Percentiles rank a stretch among this genome's conserved stretches.
phyloP scores from a whole-genome alignment of 2,329 filamentous ascomycete genomes.

The Ophiostoma perfectum region DNA sequence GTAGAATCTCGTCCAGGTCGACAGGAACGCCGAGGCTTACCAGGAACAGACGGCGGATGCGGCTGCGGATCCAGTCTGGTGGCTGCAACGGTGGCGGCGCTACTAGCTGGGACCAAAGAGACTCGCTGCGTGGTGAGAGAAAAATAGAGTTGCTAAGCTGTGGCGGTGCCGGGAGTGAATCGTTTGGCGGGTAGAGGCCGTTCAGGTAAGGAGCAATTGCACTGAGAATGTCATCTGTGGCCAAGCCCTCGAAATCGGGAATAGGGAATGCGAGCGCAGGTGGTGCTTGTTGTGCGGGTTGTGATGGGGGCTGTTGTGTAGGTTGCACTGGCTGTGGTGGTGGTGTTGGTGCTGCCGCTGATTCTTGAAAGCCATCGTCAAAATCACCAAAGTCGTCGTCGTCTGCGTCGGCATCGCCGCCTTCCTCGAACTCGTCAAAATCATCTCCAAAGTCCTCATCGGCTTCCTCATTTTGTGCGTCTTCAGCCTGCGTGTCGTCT shows the following conservation, averaged over 20 bases:
- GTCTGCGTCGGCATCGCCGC: slow-evolving; percentile 46
- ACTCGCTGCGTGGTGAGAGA: slow-evolving; percentile 77
- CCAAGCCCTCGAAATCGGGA: slow-evolving; percentile 60
- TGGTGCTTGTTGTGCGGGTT: slow-evolving; percentile 30
- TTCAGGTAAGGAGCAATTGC: slow-evolving; percentile 62
- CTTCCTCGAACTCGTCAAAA: slow-evolving; percentile 59
- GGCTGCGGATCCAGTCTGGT: slow-evolving; percentile 95
- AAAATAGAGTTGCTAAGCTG: slow-evolving; percentile 61
- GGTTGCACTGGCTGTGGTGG: slow-evolving; percentile 27
- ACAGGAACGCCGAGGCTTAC: slow-evolving; percentile 94
- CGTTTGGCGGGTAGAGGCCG: slow-evolving; percentile 57
- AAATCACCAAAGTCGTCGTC: slow-evolving; percentile 61
- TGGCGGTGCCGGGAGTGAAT: slow-evolving; percentile 47
- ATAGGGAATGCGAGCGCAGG: slow-evolving; percentile 41
- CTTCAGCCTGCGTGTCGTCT: slow-evolving; percentile 12
- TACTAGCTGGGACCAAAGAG: slow-evolving; percentile 93
- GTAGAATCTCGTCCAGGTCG: slow-evolving; percentile 93
- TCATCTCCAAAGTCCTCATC: slow-evolving; percentile 54
- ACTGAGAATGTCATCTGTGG: slow-evolving; percentile 54
- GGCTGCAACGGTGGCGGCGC: slow-evolving; percentile 91
- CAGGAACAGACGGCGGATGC: slow-evolving; percentile 88
- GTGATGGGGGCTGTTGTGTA: slow-evolving; percentile 29
- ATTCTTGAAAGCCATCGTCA: slow-evolving; percentile 63
- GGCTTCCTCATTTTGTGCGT: slow-evolving; percentile 30
- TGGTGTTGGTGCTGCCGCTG: slow-evolving; percentile 30